Evolutionary conservation across 164 flowering plant genomes (phyloP), one percentile per base, ranked within the genome.

Genomic region (Taxillus chinensis): DNA sequence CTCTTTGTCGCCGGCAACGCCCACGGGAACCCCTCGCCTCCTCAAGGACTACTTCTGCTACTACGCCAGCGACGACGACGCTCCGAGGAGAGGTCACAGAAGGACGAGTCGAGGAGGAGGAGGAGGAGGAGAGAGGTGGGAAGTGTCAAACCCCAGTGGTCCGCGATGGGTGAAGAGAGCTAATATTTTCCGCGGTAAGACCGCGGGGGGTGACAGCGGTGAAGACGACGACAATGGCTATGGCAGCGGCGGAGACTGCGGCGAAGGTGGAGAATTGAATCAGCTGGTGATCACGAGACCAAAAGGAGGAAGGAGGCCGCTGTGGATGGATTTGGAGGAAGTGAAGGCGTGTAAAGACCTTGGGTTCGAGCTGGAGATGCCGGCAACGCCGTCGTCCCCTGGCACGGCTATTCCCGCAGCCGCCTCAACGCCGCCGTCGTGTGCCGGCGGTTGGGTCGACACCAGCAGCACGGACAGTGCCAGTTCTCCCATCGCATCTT

Each of bases 341-440:
- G 83, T 84, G 43, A 86, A 81, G 73, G 92, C 89, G 2, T 84
- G 89, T 53, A 70, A 75, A 42, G 92, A 86, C 58, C 85, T 86
- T 13, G 92, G 92, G 41, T 82, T 86, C 16, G 87, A 84, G 63
- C 63, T 86, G 67, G 82, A 82, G 45, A 78, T 71, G 78, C 45
- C 79, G 62, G 84, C 79, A 64, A 61, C 67, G 63, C 80, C 80
- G 60, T 56, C 51, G 74, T 27, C 77, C 82, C 5, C 27, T 51
- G 27, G 7, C 54, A 51, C 10, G n/a, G n/a, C 54, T 14, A 15
- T 51, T 8, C 27, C 54, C 27, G 17, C 54, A 3, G n/a, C 10
- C 27, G 27, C 54, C 5, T 51, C 54, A 7, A 27, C 27, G 27
- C 27, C 27, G 27, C 27, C 27, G 27, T 27, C 27, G 27, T 27